Conservation (phyloP, 2,329 filamentous ascomycete species). For the Nectriaceae sp. region DNA sequence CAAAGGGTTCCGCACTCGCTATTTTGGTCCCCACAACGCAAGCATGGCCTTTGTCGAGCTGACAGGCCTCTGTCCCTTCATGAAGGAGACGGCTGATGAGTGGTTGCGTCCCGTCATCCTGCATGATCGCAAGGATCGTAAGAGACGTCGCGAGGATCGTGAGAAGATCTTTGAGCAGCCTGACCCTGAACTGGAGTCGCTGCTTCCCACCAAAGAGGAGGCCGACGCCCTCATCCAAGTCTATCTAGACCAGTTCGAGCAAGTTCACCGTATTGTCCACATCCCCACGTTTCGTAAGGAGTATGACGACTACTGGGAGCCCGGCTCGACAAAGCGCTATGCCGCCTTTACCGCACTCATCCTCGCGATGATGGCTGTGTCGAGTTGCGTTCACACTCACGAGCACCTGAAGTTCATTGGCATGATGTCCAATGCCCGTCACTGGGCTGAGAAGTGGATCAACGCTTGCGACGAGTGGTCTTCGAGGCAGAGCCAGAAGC, state of each 20-base stretch:
- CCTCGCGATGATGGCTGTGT: slow-evolving; percentile 61
- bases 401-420: slow-evolving; percentile 56
- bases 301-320: slow-evolving; percentile 57
- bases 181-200: slow-evolving; percentile 51
- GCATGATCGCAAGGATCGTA: slow-evolving; percentile 57
- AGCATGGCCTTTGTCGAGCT: slow-evolving; percentile 62
- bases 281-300: slow-evolving; percentile 59
- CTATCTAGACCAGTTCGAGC: slow-evolving; percentile 57
- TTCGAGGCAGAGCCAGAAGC: slow-evolving; percentile 59
- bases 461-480: slow-evolving; percentile 57
- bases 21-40: slow-evolving; percentile 62
- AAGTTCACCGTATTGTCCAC: slow-evolving; percentile 59
- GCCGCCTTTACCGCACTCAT: slow-evolving; percentile 59
- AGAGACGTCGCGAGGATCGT: slow-evolving; percentile 53
- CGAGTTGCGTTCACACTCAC: slow-evolving; percentile 57
- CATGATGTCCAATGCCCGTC: slow-evolving; percentile 58
- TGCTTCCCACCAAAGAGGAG: slow-evolving; percentile 50
- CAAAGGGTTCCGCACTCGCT: slow-evolving; percentile 61
- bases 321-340: slow-evolving; percentile 42
- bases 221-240: slow-evolving; percentile 50
- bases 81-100: slow-evolving; percentile 63
- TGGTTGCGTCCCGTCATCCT: slow-evolving; percentile 61
- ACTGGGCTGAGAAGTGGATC: slow-evolving; percentile 58
- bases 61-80: slow-evolving; percentile 59
- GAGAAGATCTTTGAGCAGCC: slow-evolving; percentile 50